Conservation (phyloP, 2,329 filamentous ascomycete species). For the Eurotiales sp. region DNA sequence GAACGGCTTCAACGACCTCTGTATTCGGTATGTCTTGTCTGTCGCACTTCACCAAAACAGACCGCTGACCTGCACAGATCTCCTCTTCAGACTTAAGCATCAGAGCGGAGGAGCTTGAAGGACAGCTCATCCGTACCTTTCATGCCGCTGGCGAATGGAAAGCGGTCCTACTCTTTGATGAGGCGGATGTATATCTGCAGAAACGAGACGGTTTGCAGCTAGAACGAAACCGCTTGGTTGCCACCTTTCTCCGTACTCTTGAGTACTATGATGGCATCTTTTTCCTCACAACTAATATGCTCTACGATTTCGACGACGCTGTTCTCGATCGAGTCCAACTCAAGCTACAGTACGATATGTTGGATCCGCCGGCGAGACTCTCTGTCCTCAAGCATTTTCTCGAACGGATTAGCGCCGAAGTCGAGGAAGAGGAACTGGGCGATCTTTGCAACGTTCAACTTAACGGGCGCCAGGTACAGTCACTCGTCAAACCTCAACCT, state of each 20-base stretch:
- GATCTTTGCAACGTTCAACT: neutral
- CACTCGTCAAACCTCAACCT: neutral
- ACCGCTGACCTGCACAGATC: constrained; percentile 2
- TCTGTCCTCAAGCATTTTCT: constrained; percentile 12
- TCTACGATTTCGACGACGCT: constrained; percentile 9
- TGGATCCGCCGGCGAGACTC: constrained; percentile 6
- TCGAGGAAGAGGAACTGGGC: constrained; percentile 5
- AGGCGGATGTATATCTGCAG: constrained; percentile 13
- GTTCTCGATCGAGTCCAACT: constrained; percentile 15
- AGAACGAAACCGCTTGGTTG: constrained; percentile 12
- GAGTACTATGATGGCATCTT: constrained; percentile 15
- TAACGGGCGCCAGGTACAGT: neutral
- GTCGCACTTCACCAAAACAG: neutral
- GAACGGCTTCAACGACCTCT: constrained; percentile 51
- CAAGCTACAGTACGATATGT: constrained; percentile 12
- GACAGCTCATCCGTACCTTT: constrained; percentile 9
- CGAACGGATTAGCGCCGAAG: neutral
- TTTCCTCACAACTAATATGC: constrained; percentile 16
- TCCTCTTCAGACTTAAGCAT: constrained; percentile 12
- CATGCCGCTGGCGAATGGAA: constrained; percentile 12
- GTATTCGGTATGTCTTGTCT: constrained; percentile 37
- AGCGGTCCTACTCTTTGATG: constrained; percentile 18
- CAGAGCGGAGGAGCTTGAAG: constrained; percentile 10
- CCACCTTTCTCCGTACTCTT: constrained; percentile 14
- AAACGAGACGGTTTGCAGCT: constrained; percentile 6